phyloP scores from a whole-genome alignment of 202 grass and related monocot species.

The Elaeis oleifera region DNA sequence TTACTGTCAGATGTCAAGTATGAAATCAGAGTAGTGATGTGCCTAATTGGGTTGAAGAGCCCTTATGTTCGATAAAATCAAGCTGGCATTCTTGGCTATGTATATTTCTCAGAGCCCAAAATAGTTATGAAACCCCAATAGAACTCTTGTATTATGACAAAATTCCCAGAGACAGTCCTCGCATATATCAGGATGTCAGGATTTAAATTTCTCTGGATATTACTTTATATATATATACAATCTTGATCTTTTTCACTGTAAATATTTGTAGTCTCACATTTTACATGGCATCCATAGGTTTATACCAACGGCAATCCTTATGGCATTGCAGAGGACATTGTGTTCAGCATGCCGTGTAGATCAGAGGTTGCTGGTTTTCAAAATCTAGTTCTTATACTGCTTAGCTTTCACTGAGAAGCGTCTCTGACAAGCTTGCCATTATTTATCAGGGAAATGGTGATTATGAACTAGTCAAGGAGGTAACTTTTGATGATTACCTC shows the following conservation, averaged over 20 bases:
- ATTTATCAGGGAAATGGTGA: constrained; percentile 68
- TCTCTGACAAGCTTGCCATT: background rate
- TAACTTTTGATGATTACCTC: constrained; percentile 80
- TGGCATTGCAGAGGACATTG: constrained; percentile 68
- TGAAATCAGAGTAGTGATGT: too few relatives aligned
- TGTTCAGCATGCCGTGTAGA: constrained; percentile 94
- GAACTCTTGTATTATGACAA: background rate
- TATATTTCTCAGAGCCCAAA: too few relatives aligned
- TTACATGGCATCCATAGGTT: constrained; percentile 30
- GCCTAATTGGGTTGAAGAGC: too few relatives aligned
- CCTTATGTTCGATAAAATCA: too few relatives aligned
- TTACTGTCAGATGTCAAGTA: too few relatives aligned
- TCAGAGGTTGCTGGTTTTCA: constrained; percentile 42
- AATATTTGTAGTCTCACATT: too few relatives aligned
- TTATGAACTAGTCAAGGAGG: constrained; percentile 71
- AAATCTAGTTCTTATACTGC: background rate
- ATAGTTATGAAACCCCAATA: background rate
- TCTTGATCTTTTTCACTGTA: too few relatives aligned
- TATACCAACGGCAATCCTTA: constrained; percentile 64
- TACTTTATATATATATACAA: background rate
- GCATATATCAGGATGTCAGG: too few relatives aligned
- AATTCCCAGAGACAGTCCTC: too few relatives aligned
- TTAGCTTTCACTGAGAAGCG: background rate
- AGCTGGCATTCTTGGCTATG: too few relatives aligned
- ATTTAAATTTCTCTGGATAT: background rate